A percentile compares a stretch with the other conserved stretches of the same genome.
These are phyloP conservation scores for Inonotus hispidus DNA, from an alignment of 1,284 basidiomycete species.

Conservation along the genomic window DNA sequence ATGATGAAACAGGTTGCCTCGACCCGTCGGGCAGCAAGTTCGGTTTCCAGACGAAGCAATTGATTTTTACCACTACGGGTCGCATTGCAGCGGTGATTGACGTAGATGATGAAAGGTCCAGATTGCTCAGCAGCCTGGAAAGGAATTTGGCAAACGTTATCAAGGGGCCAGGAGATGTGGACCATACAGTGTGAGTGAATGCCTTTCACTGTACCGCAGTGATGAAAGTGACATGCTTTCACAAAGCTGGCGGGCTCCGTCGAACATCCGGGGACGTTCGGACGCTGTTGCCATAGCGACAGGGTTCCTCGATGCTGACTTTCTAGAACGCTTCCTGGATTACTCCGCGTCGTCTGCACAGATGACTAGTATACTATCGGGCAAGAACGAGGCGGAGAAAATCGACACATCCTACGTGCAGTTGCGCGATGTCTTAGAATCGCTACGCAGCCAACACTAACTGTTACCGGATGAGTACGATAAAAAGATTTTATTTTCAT, in stretches of 20 bases:
- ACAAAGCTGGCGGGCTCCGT: slow-evolving; percentile 63
- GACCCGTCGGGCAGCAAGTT: not conserved
- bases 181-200: slow-evolving; percentile 58
- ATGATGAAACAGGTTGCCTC: not conserved
- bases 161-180: slow-evolving; percentile 51
- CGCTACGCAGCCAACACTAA: slow-evolving; percentile 60
- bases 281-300: slow-evolving; percentile 49
- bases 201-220: not conserved
- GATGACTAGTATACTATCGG: slow-evolving; percentile 42
- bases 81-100: slow-evolving; percentile 77
- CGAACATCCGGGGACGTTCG: slow-evolving; percentile 46
- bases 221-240: slow-evolving; percentile 6
- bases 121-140: slow-evolving; percentile 72
- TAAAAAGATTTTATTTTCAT: not conserved
- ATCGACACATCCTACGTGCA: slow-evolving; percentile 41
- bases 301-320: slow-evolving; percentile 90
- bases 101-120: slow-evolving; percentile 42
- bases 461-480: not conserved
- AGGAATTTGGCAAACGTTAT: slow-evolving; percentile 65
- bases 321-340: slow-evolving; percentile 66
- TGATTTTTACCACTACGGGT: slow-evolving; percentile 80
- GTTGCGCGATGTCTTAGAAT: slow-evolving; percentile 49
- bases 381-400: slow-evolving; percentile 49
- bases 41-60: slow-evolving; percentile 48
- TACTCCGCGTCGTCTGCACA: slow-evolving; percentile 31